Base-by-base conservation (phyloP, 163 green algal genomes). In the Trebouxiophyceae sp. region DNA sequence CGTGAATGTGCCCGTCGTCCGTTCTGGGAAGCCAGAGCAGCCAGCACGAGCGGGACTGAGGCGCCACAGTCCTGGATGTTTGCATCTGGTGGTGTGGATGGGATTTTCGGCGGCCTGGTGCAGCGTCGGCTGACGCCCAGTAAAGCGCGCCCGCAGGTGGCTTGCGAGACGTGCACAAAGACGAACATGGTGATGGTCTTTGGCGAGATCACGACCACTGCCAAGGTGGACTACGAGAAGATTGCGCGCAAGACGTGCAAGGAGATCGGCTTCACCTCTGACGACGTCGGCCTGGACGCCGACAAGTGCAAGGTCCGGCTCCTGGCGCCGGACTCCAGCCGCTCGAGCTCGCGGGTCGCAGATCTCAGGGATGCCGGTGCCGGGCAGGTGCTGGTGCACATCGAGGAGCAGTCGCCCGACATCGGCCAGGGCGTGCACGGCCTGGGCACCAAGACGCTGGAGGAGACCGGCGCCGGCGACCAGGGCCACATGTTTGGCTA, bases 161-260 rank as follows among this genome's bases (percentile, higher is more conserved):
- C 94, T 19, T 99, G 94, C 83, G 95, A 99, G 84, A 98, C 93
- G 1, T 87, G 82, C 68, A 97, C 92, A 62, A 99, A 99, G 91
- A 99, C 95, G 32, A 84, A 86, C 75, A 99, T 99, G 93, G 93
- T 99, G 71, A 99, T 99, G 95, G 87, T 99, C n/a, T 99, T 99
- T 66, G 95, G 95, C 61, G 95, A 99, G 83, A 99, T 99, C 84
- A 99, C 95, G 58, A 99, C 93, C 75, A 93, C 87, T 71, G 95
- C 95, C 57, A 98, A 98, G 83, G 92, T 97, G 32, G 92, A 99
- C 83, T 99, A 99, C 77, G 95, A 99, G 86, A 87, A 89, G 33
- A 56, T 86, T 30, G 75, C 85, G 31, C 72, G 81, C 44, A 70
- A 87, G 33, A 86, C 78, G 44, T 69, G 68, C 59, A 66, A 72